Conservation (phyloP, 2,329 filamentous ascomycete species). For the Alternaria ventricosa region DNA sequence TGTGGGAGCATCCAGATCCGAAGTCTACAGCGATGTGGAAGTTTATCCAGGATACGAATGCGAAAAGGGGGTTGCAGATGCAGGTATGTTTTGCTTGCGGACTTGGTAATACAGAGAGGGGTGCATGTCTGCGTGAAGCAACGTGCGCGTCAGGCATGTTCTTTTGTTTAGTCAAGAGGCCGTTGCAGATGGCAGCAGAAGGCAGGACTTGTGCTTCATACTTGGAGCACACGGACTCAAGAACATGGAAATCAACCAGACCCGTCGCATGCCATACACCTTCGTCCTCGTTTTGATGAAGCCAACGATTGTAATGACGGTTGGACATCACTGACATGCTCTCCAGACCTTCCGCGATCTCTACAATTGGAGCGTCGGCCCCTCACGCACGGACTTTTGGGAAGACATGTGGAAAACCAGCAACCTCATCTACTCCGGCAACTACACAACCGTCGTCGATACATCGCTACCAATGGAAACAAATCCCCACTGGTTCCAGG, state of each 20-base stretch:
- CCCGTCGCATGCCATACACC: not conserved
- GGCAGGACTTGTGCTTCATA: not conserved
- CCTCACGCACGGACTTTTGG: conserved; percentile 59
- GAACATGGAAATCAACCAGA: not conserved
- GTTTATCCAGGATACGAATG: conserved; percentile 66
- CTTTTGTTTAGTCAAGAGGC: not conserved
- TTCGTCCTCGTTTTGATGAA: not conserved
- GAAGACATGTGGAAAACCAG: conserved; percentile 39
- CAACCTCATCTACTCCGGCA: conserved; percentile 40
- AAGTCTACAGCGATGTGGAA: conserved; percentile 53
- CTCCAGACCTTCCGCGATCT: conserved; percentile 71
- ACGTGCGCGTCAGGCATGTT: not conserved
- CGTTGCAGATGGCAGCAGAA: not conserved
- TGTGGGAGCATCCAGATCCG: conserved; percentile 56
- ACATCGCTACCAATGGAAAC: conserved; percentile 71
- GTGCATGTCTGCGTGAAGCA: not conserved
- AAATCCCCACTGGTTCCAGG: conserved; percentile 79
- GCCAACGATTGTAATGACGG: not conserved
- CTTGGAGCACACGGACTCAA: not conserved
- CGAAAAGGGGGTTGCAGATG: conserved; percentile 62
- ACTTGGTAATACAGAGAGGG: not conserved
- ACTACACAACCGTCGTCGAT: conserved; percentile 63
- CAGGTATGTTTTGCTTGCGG: conserved; percentile 54
- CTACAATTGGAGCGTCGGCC: conserved; percentile 69
- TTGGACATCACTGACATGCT: not conserved